Evolutionary conservation across 192 early-diverging fungal species (phyloP).

Genomic region (Dimargaris xerosporica): DNA sequence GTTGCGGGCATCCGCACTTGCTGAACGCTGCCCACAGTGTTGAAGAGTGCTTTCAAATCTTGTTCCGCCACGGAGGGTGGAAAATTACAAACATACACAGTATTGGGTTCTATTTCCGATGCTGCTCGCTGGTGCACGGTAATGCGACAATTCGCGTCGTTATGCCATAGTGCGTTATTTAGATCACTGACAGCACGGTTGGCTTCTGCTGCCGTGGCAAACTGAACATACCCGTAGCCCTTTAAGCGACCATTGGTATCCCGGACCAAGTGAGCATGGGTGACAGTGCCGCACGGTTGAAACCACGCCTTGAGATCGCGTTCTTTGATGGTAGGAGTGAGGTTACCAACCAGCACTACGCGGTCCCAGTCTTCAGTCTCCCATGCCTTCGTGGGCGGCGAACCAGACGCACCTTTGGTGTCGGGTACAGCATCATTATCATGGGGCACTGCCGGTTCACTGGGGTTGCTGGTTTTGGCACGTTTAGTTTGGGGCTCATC

Average conservation of each 20-base stretch:
- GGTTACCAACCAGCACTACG: neutral
- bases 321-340: neutral
- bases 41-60: neutral
- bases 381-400: too few relatives aligned
- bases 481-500: too few relatives aligned
- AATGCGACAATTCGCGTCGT: neutral
- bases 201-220: neutral
- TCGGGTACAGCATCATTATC: too few relatives aligned
- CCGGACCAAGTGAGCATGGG: neutral
- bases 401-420: too few relatives aligned
- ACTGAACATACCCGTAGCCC: conserved; percentile 3
- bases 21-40: neutral
- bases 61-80: neutral
- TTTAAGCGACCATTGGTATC: neutral
- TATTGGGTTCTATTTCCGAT: neutral
- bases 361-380: neutral
- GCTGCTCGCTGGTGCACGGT: neutral
- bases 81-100: conserved; percentile 6
- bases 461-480: too few relatives aligned
- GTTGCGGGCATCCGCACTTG: neutral
- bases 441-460: too few relatives aligned
- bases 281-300: neutral
- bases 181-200: neutral
- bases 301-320: neutral
- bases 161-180: neutral